phyloP scores from a whole-genome alignment of 164 flowering plant genomes.

The Macadamia tetraphylla region DNA sequence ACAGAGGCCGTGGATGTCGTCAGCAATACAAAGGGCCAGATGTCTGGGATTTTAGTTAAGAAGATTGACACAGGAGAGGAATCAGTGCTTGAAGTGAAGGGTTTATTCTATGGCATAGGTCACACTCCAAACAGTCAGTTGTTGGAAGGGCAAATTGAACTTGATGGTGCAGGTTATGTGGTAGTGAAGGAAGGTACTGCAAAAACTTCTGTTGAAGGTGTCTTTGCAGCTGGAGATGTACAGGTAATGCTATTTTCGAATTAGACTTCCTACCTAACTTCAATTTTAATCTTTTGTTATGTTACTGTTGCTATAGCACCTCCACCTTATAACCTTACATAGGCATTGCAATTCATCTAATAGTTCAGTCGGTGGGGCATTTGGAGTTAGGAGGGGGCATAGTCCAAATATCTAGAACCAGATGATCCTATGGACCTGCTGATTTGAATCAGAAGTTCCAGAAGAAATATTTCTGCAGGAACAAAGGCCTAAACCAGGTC shows the following conservation, averaged over 20 bases:
- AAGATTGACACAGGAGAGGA: slow-evolving; percentile 68
- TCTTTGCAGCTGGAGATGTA: slow-evolving; percentile 99
- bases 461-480: too few relatives aligned
- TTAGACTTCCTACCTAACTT: not conserved
- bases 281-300: not conserved
- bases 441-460: too few relatives aligned
- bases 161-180: slow-evolving; percentile 81
- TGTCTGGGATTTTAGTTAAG: slow-evolving; percentile 81
- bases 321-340: not conserved
- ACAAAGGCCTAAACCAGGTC: too few relatives aligned
- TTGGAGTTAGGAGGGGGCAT: not conserved
- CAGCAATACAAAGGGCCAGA: slow-evolving; percentile 88
- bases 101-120: slow-evolving; percentile 95
- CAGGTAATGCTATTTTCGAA: slow-evolving; percentile 55
- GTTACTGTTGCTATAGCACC: not conserved
- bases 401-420: not conserved
- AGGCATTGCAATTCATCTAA: not conserved
- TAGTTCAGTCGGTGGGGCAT: not conserved
- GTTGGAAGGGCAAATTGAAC: slow-evolving; percentile 81
- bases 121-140: slow-evolving; percentile 93
- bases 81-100: slow-evolving; percentile 79
- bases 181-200: slow-evolving; percentile 82
- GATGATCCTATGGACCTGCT: too few relatives aligned
- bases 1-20: slow-evolving; percentile 83
- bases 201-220: slow-evolving; percentile 82